These are phyloP conservation scores for Calonectria henricotiae DNA, from an alignment of 2,329 filamentous ascomycete genomes.

Conservation along the genomic window DNA sequence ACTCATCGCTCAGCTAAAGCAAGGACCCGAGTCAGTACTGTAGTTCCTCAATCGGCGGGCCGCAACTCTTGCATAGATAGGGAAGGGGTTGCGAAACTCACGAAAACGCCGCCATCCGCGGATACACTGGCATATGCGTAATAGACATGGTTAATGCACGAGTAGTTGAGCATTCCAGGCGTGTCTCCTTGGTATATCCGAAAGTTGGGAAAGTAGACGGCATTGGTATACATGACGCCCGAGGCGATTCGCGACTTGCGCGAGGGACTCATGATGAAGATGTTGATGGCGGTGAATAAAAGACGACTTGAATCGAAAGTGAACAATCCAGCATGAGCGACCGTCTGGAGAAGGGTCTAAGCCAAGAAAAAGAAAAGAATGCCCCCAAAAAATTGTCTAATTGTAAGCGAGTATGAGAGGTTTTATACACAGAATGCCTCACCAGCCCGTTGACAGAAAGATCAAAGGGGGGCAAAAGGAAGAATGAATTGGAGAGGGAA, in stretches of 20 bases:
- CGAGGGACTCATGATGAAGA: conserved; percentile 65
- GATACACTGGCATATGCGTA: conserved; percentile 87
- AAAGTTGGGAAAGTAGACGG: conserved; percentile 89
- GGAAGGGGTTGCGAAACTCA: conserved; percentile 63
- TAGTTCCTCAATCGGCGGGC: conserved; percentile 27
- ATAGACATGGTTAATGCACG: conserved; percentile 85
- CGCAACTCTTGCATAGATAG: conserved; percentile 29
- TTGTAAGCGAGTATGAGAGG: conserved; percentile 39
- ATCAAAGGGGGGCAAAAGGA: conserved; percentile 35
- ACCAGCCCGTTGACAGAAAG: conserved; percentile 41
- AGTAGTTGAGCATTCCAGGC: conserved; percentile 81
- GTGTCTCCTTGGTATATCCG: conserved; percentile 81
- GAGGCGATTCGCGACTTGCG: conserved; percentile 65
- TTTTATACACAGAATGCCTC: conserved; percentile 45
- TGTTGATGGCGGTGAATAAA: conserved; percentile 43
- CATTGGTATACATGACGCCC: conserved; percentile 77
- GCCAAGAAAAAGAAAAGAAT: not conserved
- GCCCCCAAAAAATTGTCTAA: conserved; percentile 22
- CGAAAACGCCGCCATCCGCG: conserved; percentile 82
- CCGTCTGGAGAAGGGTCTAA: conserved; percentile 23
- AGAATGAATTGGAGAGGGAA: conserved; percentile 46
- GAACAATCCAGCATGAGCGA: conserved; percentile 19
- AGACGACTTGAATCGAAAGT: conserved; percentile 1
- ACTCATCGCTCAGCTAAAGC: conserved; percentile 82
- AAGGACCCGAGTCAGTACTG: conserved; percentile 51